A percentile compares a stretch with the other conserved stretches of the same genome.
Conservation (phyloP, 306 rosid species). For the Rosa lucieae region DNA sequence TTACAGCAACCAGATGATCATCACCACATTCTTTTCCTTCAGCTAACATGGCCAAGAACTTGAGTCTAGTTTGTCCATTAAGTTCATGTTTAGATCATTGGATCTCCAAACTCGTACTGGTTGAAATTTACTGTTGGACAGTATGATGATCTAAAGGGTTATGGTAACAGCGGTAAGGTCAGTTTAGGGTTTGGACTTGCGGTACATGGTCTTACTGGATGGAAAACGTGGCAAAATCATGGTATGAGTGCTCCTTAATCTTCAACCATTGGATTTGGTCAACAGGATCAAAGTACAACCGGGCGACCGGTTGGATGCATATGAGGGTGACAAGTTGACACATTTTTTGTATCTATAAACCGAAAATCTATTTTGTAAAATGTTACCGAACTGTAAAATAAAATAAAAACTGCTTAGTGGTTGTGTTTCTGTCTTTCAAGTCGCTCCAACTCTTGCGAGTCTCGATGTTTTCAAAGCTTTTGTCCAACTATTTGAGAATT, state of each 20-base stretch:
- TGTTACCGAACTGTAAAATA: too few species aligned
- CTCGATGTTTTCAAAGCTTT: background rate
- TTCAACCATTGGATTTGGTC: background rate
- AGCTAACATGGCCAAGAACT: background rate
- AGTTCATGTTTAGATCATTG: background rate
- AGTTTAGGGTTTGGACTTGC: background rate
- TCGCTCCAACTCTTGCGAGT: slow-evolving; percentile 27
- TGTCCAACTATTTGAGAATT: background rate
- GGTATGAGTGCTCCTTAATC: background rate
- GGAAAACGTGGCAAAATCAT: background rate
- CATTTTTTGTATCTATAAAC: too few species aligned
- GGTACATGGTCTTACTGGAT: background rate
- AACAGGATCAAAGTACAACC: too few species aligned
- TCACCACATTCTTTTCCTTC: background rate
- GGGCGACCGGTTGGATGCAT: background rate
- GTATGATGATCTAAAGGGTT: background rate
- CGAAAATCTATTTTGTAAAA: too few species aligned
- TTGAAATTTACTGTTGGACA: background rate
- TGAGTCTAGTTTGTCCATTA: background rate
- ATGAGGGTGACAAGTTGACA: too few species aligned
- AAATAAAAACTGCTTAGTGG: background rate
- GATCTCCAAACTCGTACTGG: background rate
- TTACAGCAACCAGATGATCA: background rate
- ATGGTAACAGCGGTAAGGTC: background rate
- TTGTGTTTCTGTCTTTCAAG: slow-evolving; percentile 19